These are phyloP conservation scores for Globisporangium yorkense DNA, from an alignment of 352 stramenopile genomes.

Conservation along the genomic window DNA sequence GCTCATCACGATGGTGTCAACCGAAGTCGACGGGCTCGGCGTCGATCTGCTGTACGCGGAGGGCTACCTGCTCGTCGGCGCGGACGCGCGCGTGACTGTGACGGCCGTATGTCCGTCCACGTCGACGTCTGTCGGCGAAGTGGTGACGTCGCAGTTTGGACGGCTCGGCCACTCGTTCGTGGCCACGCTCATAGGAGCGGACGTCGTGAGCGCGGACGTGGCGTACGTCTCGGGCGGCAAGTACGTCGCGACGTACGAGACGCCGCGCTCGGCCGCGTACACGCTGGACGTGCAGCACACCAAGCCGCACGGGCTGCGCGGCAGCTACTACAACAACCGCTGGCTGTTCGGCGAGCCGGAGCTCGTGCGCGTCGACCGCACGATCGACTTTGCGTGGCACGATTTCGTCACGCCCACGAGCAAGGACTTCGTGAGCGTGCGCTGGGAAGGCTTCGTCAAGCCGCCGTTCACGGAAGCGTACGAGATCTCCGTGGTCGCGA, in stretches of 20 bases:
- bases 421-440: conserved; percentile 92
- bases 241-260: conserved; percentile 88
- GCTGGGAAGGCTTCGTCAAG: conserved; percentile 92
- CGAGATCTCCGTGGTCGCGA: conserved; percentile 80
- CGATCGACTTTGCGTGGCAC: conserved; percentile 91
- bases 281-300: conserved; percentile 78
- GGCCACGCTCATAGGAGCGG: conserved; percentile 43
- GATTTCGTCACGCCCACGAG: conserved; percentile 88
- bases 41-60: conserved; percentile 74
- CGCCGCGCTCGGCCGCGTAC: conserved; percentile 83
- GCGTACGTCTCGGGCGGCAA: conserved; percentile 55
- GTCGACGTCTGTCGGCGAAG: conserved; percentile 26
- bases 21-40: conserved; percentile 33
- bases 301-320: conserved; percentile 74
- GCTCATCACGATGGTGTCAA: conserved; percentile 82
- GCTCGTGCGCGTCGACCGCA: conserved; percentile 79
- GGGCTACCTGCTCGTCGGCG: conserved; percentile 64
- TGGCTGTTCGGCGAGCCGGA: conserved; percentile 89
- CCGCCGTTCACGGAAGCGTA: conserved; percentile 88
- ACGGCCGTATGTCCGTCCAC: conserved; percentile 36
- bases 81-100: conserved; percentile 35
- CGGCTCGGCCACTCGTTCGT: conserved; percentile 66
- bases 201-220: conserved; percentile 56
- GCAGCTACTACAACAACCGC: conserved; percentile 95
- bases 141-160: conserved; percentile 33